Conservation (phyloP, 2,329 filamentous ascomycete genomes). For the Arthrobotrys entomopaga region DNA sequence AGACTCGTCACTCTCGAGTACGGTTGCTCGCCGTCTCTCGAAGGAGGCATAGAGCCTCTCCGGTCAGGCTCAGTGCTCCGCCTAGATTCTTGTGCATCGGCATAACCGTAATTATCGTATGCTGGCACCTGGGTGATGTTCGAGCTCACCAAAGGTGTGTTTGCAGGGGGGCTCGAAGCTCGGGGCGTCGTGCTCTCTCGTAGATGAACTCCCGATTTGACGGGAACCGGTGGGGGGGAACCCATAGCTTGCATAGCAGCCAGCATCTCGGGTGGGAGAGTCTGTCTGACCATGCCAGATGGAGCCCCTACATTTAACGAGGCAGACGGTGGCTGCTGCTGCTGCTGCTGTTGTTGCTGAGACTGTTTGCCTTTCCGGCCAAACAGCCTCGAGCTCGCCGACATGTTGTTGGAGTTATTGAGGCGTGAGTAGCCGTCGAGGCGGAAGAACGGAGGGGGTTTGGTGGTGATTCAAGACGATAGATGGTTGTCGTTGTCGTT, state of each 20-base stretch:
- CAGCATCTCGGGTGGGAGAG: slow-evolving; percentile 29
- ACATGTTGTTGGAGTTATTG: slow-evolving; percentile 29
- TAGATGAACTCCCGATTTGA: slow-evolving; percentile 39
- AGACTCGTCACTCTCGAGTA: slow-evolving; percentile 36
- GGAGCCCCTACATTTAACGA: slow-evolving; percentile 44
- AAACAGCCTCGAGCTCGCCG: slow-evolving; percentile 52
- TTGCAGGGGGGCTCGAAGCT: slow-evolving; percentile 38
- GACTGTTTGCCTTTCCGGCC: slow-evolving; percentile 48
- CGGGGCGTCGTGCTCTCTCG: slow-evolving; percentile 31
- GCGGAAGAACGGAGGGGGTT: slow-evolving; percentile 16
- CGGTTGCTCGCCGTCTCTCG: slow-evolving; percentile 9
- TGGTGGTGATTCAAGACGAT: not conserved
- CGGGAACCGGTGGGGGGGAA: slow-evolving; percentile 41
- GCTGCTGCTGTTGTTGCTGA: slow-evolving; percentile 22
- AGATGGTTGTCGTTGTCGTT: not conserved
- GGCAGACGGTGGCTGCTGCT: slow-evolving; percentile 15
- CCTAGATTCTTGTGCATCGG: slow-evolving; percentile 19
- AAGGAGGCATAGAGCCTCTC: slow-evolving; percentile 35
- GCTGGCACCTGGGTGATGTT: slow-evolving; percentile 50
- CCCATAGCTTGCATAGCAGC: slow-evolving; percentile 35
- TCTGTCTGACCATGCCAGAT: slow-evolving; percentile 37
- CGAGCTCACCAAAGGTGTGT: slow-evolving; percentile 51
- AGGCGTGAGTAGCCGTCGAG: slow-evolving; percentile 24
- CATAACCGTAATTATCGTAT: slow-evolving; percentile 33
- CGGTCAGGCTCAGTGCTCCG: slow-evolving; percentile 29